Evolutionary conservation across 1,139 yeast species (phyloP).

Genomic region (Suhomyces chickasaworum): DNA sequence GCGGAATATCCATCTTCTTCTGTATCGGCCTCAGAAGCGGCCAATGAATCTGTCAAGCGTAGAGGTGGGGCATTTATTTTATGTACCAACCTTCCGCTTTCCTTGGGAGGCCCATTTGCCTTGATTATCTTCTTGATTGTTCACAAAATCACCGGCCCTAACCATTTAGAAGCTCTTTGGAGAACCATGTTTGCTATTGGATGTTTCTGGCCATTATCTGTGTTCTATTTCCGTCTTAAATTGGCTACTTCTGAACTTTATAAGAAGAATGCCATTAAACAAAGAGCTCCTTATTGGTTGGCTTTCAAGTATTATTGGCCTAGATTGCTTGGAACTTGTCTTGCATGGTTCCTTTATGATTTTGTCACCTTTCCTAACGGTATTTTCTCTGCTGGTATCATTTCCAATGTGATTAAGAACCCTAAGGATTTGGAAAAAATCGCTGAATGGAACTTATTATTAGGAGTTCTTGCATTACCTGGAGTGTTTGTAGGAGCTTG

Average conservation of each 20-base stretch:
- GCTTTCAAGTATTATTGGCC: slow-evolving; percentile 58
- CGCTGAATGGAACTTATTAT: slow-evolving; percentile 61
- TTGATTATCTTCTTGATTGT: slow-evolving; percentile 66
- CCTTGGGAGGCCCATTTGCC: slow-evolving; percentile 82
- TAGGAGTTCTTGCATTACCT: slow-evolving; percentile 56
- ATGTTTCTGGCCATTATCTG: slow-evolving; percentile 69
- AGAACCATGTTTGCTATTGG: slow-evolving; percentile 78
- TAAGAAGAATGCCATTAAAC: slow-evolving; percentile 52
- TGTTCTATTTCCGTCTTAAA: slow-evolving; percentile 69
- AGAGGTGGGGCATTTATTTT: slow-evolving; percentile 67
- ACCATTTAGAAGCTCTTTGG: slow-evolving; percentile 59
- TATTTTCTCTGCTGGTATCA: slow-evolving; percentile 56
- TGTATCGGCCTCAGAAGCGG: slow-evolving; percentile 71
- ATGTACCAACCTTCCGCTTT: slow-evolving; percentile 71
- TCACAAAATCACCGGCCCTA: slow-evolving; percentile 54
- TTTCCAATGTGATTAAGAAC: slow-evolving; percentile 45
- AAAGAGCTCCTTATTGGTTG: slow-evolving; percentile 53
- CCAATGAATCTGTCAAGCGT: slow-evolving; percentile 59
- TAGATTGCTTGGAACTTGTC: slow-evolving; percentile 56
- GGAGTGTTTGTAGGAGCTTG: slow-evolving; percentile 62
- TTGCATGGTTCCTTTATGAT: slow-evolving; percentile 65
- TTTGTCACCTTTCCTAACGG: slow-evolving; percentile 69
- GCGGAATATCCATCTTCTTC: slow-evolving; percentile 78
- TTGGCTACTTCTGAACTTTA: slow-evolving; percentile 68
- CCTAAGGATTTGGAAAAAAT: slow-evolving; percentile 42